Evolutionary conservation across 192 early-diverging fungal species (phyloP), one percentile per base, ranked within the genome.

Genomic region (Mortierella claussenii): DNA sequence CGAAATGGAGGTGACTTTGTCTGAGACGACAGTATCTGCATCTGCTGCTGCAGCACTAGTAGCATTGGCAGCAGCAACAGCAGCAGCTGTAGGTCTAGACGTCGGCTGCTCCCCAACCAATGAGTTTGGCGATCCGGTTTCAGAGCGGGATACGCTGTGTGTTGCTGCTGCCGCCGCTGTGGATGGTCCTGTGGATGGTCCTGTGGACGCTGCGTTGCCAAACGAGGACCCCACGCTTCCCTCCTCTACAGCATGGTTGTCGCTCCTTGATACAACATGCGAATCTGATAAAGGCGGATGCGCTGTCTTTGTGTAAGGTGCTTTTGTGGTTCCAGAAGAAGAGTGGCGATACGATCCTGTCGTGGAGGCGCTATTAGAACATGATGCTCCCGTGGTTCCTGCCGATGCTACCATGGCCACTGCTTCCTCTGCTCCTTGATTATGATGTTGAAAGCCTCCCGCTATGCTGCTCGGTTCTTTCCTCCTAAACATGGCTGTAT

Each of bases 91-190:
- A 2, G 1, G 3, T 31, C 30, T 33, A 31, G 18, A 10, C 4
- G 20, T 61, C 23, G 31, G 47, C 26, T 62, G 47, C 26, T 62
- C 60, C 21, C 3, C 40, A 12, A 30, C 55, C 33, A 62, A 50
- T 52, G 60, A 36, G 37, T 37, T 52, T 17, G 31, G 15, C 11
- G 47, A 28, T 37, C 36, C 9, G 31, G 60, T 52, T 40, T 62
- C 47, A 62, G 47, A n/a, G 4, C 49, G 31, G 58, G 46, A 17
- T 4, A 2, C 21, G 32, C 55, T 56, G 37, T 37, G 33, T 21
- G 60, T 48, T 3, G 36, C 47, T 12, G 13, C 24, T 28, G 47
- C 47, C 15, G 50, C 28, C 1, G 50, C 50, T 11, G 50, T 4
- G 15, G 50, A 26, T 18, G 50, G 30, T 10, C 17, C 18, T 23